Conservation (phyloP, 306 rosid genomes). For the Sicyos edulis region DNA sequence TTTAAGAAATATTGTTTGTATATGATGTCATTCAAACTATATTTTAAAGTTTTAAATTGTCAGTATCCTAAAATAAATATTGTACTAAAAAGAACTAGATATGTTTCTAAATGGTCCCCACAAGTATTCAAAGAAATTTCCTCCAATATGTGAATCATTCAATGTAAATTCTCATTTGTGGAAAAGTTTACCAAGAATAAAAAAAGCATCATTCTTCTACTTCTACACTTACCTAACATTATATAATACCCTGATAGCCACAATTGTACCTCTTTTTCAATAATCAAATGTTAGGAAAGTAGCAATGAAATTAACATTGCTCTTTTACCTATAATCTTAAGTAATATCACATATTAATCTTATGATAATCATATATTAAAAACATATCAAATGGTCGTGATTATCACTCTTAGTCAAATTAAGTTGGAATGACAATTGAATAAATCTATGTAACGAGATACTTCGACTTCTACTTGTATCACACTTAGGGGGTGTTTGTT, state of each 20-base stretch:
- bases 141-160: neutral
- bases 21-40: too few species aligned
- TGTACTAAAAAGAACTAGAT: neutral
- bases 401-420: neutral
- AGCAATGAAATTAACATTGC: neutral
- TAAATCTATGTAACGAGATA: neutral
- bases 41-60: too few species aligned
- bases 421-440: neutral
- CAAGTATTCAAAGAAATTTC: conserved; percentile 1
- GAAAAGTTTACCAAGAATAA: neutral
- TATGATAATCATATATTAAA: too few species aligned
- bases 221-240: conserved; percentile 11
- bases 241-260: neutral
- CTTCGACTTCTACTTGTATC: neutral
- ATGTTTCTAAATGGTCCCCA: neutral
- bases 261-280: neutral
- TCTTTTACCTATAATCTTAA: neutral
- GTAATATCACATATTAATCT: neutral
- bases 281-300: neutral
- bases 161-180: neutral
- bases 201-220: neutral
- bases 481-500: too few species aligned
- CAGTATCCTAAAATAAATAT: neutral
- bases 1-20: neutral
- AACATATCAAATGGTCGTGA: neutral